Evolutionary conservation across 805 yeast genomes (phyloP).

Genomic region (Isabelozyma heimii): DNA sequence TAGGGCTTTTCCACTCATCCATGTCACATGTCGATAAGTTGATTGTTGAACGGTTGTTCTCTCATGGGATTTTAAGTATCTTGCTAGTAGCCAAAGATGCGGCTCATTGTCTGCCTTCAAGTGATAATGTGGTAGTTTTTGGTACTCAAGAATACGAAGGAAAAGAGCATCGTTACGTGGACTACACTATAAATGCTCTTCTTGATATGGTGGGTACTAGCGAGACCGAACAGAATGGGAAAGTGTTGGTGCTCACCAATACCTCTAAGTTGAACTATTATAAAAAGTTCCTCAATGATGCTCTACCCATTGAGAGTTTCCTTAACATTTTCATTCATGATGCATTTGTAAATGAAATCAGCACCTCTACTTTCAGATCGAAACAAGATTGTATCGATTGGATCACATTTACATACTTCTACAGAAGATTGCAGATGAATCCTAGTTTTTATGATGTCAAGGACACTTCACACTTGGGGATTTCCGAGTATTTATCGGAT

Average conservation of each 20-base stretch:
- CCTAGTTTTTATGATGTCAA: constrained; percentile 87
- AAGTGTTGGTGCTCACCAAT: constrained; percentile 57
- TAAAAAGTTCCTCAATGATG: constrained; percentile 64
- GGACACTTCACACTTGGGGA: constrained; percentile 60
- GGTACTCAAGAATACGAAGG: constrained; percentile 77
- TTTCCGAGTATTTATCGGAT: constrained; percentile 83
- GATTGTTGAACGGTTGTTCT: constrained; percentile 53
- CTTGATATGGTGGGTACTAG: constrained; percentile 60
- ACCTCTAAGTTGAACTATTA: constrained; percentile 58
- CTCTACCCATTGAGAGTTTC: constrained; percentile 83
- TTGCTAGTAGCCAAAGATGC: constrained; percentile 64
- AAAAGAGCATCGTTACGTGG: constrained; percentile 64
- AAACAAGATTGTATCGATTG: constrained; percentile 90
- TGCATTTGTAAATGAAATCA: constrained; percentile 69
- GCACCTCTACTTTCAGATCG: constrained; percentile 55
- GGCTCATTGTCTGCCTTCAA: constrained; percentile 47
- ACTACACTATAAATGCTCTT: constrained; percentile 63
- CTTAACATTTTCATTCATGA: constrained; percentile 61
- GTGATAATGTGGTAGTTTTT: constrained; percentile 56
- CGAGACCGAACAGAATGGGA: constrained; percentile 30
- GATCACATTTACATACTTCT: constrained; percentile 81
- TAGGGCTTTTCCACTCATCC: constrained; percentile 59
- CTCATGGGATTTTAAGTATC: constrained; percentile 49
- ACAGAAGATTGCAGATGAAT: constrained; percentile 73
- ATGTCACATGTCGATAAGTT: constrained; percentile 56